Base-by-base conservation (phyloP, 139 green algal species). In the Chlorella sp. region DNA sequence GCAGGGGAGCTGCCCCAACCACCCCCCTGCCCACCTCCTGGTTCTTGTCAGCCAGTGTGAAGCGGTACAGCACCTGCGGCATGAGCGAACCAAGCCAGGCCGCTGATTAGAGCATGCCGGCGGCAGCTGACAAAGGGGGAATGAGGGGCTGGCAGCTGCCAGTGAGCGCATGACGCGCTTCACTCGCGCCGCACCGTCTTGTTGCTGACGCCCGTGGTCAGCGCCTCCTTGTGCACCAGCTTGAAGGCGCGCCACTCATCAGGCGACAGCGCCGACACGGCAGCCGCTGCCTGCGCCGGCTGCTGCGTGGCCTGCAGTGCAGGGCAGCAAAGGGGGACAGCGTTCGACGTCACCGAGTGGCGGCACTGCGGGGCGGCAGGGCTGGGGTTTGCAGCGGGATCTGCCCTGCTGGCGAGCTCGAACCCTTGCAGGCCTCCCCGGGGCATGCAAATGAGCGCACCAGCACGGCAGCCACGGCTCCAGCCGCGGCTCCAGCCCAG, bases 181-280 rank as follows among this genome's bases (percentile, higher is more conserved):
- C 56, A 76, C 44, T 54, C 46, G 13, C 51, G 13, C 51, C 51
- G 16, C 51, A 60, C 51, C 51, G 51, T 60, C 2, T 11, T 11
- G 51, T 60, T 60, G 51, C 11, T 24, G 6, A 73, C 70, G 64
- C 86, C 83, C 22, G 81, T 64, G 9, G 88, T 91, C 67, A 93
- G 69, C 70, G 86, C 56, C 82, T 87, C 48, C 60, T 85, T 85
- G 19, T 74, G 44, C 51, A 89, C 34, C 26, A 93, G 84, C 74
- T 87, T 91, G 58, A 92, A 85, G 69, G 67, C n/a, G 14, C 76
- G 72, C 90, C 90, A 93, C 41, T 89, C 85, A 8, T 89, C 82
- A 1, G 87, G 83, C 22, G 62, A 44, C 58, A 65, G 82, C 2
- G 85, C 56, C 1, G 74, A 34, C 9, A 68, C 74, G 30, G 43